phyloP scores from a whole-genome alignment of 192 early-diverging fungal genomes.

The Phlyctochytrium arcticum region DNA sequence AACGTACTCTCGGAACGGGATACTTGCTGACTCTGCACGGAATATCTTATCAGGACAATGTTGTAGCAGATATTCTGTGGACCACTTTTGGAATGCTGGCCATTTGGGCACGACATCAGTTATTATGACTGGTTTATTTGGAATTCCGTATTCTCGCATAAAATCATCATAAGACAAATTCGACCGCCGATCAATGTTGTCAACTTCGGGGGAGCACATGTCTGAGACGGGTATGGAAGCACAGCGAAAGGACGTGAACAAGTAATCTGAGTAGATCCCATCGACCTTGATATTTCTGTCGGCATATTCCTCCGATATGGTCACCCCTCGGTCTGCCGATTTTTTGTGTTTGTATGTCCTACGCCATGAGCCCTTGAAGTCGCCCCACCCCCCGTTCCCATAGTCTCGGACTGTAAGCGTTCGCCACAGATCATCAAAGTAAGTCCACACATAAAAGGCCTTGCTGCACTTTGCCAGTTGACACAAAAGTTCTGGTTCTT shows the following conservation, averaged over 20 bases:
- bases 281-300: slow-evolving; percentile 31
- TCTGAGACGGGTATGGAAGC: slow-evolving; percentile 33
- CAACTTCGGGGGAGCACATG: slow-evolving; percentile 32
- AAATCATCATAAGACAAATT: slow-evolving; percentile 37
- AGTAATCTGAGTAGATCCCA: slow-evolving; percentile 59
- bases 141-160: slow-evolving; percentile 43
- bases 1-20: slow-evolving; percentile 53
- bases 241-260: slow-evolving; percentile 59
- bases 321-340: slow-evolving; percentile 13
- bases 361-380: slow-evolving; percentile 52
- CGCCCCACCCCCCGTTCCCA: slow-evolving; percentile 44
- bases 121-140: slow-evolving; percentile 59
- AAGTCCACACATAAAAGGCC: slow-evolving; percentile 49
- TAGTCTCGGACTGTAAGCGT: slow-evolving; percentile 41
- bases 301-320: neutral
- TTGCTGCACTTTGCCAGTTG: slow-evolving; percentile 39
- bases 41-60: slow-evolving; percentile 42
- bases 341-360: slow-evolving; percentile 45
- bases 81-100: slow-evolving; percentile 59
- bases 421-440: slow-evolving; percentile 64
- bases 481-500: slow-evolving; percentile 29
- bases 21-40: slow-evolving; percentile 61
- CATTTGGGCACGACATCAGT: slow-evolving; percentile 59
- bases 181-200: slow-evolving; percentile 51
- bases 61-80: slow-evolving; percentile 44